Conservation (phyloP, 805 yeast genomes). For the Grigorovia yakushimaensis region DNA sequence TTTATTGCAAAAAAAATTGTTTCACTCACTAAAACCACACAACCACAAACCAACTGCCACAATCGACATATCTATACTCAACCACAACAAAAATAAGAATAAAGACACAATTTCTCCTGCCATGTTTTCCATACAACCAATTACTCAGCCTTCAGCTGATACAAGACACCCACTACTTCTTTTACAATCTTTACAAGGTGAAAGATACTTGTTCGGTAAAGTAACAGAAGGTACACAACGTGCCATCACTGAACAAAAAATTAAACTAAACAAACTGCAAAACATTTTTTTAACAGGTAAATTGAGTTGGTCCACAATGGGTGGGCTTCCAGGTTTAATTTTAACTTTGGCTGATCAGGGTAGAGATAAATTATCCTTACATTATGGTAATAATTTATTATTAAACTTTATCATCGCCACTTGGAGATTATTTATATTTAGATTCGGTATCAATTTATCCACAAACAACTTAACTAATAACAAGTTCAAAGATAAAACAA, state of each 20-base stretch:
- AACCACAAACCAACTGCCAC: too few species aligned
- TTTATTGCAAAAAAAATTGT: too few species aligned
- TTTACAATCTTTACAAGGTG: slow-evolving; percentile 33
- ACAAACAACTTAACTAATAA: slow-evolving; percentile 13
- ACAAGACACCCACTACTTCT: slow-evolving; percentile 46
- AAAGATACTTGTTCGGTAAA: slow-evolving; percentile 60
- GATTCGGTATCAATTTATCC: slow-evolving; percentile 54
- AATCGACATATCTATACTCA: too few species aligned
- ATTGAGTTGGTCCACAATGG: slow-evolving; percentile 65
- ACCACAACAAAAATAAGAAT: too few species aligned
- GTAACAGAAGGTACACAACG: slow-evolving; percentile 85
- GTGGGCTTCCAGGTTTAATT: slow-evolving; percentile 89
- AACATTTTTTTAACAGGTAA: slow-evolving; percentile 71
- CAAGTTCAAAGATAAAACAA: slow-evolving; percentile 25
- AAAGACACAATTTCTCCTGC: too few species aligned
- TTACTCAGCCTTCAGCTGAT: slow-evolving; percentile 57
- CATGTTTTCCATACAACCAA: slow-evolving; percentile 44
- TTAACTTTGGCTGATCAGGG: slow-evolving; percentile 78
- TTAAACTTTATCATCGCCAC: slow-evolving; percentile 52
- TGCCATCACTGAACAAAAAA: slow-evolving; percentile 48
- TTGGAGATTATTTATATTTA: slow-evolving; percentile 81
- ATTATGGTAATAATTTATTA: slow-evolving; percentile 39
- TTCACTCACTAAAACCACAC: too few species aligned
- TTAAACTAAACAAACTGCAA: slow-evolving; percentile 47
- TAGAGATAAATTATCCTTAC: slow-evolving; percentile 43